These are phyloP conservation scores for Penicillium nordicum DNA, from an alignment of 2,329 filamentous ascomycete species.

Conservation along the genomic window DNA sequence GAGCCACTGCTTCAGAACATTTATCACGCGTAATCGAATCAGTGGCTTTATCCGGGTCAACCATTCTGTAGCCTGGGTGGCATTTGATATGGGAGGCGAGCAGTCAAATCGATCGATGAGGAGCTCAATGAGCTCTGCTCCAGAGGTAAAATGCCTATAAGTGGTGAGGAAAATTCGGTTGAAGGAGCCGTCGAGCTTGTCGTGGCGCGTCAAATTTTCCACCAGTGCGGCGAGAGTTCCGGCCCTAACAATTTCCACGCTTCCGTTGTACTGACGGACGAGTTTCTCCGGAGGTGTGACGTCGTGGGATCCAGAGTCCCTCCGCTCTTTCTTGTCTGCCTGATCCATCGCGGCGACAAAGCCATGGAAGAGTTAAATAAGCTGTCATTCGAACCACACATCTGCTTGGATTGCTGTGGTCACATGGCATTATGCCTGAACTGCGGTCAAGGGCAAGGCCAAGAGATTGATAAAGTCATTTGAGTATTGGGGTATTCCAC, in stretches of 20 bases:
- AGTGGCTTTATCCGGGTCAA: constrained; percentile 84
- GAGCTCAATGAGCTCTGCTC: constrained; percentile 80
- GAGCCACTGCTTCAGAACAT: constrained; percentile 94
- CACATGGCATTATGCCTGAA: not conserved
- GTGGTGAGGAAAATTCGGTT: constrained; percentile 94
- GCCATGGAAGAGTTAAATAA: not conserved
- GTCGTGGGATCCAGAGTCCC: constrained; percentile 7
- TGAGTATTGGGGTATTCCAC: not conserved
- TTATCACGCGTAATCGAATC: constrained; percentile 86
- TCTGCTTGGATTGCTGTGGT: not conserved
- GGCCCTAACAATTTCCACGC: constrained; percentile 15
- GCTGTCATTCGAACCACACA: not conserved
- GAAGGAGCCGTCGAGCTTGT: constrained; percentile 85
- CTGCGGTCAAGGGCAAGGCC: not conserved
- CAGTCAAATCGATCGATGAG: constrained; percentile 83
- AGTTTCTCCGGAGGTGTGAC: constrained; percentile 10
- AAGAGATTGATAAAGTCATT: not conserved
- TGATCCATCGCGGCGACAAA: not conserved
- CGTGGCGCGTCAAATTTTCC: constrained; percentile 87
- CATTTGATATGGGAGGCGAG: constrained; percentile 70
- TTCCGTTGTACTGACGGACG: constrained; percentile 5
- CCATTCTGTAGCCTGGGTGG: constrained; percentile 73
- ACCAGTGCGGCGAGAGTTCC: constrained; percentile 83
- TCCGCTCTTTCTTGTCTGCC: not conserved
- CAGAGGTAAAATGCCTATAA: constrained; percentile 85